These are phyloP conservation scores for Pholiota microspora DNA, from an alignment of 768 basidiomycete genomes.

Conservation along the genomic window DNA sequence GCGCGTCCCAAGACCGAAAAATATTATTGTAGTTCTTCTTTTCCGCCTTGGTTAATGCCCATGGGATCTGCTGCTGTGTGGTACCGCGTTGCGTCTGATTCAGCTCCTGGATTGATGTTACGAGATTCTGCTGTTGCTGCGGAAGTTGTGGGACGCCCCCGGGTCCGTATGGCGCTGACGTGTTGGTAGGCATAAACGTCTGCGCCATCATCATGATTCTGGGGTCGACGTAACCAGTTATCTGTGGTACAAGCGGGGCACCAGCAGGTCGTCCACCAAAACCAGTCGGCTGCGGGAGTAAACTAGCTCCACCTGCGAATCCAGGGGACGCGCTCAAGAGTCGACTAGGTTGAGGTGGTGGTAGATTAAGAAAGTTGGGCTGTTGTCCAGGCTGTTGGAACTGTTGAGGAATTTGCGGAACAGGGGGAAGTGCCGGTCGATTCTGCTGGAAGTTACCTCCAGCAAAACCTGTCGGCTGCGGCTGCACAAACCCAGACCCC, in stretches of 20 bases:
- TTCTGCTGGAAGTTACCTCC: slow-evolving; percentile 40
- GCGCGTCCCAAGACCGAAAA: slow-evolving; percentile 94
- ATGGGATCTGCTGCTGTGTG: slow-evolving; percentile 68
- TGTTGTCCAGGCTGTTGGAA: slow-evolving; percentile 52
- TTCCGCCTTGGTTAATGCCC: slow-evolving; percentile 85
- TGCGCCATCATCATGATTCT: slow-evolving; percentile 86
- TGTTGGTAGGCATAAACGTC: slow-evolving; percentile 84
- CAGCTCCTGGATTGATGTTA: slow-evolving; percentile 86
- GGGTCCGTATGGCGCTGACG: slow-evolving; percentile 54
- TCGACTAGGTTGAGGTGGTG: slow-evolving; percentile 41
- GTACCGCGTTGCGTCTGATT: slow-evolving; percentile 73
- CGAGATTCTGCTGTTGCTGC: slow-evolving; percentile 64
- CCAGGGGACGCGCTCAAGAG: slow-evolving; percentile 61
- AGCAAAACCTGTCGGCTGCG: slow-evolving; percentile 54
- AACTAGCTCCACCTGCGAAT: slow-evolving; percentile 35
- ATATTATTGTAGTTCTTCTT: slow-evolving; percentile 97
- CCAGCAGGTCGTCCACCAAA: slow-evolving; percentile 37
- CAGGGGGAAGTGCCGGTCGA: slow-evolving; percentile 50
- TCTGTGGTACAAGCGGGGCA: slow-evolving; percentile 62
- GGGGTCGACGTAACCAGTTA: slow-evolving; percentile 82
- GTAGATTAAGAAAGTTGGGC: slow-evolving; percentile 38
- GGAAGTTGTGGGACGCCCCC: slow-evolving; percentile 66
- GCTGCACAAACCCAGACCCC: slow-evolving; percentile 41
- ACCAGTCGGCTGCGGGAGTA: slow-evolving; percentile 57
- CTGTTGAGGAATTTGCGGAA: slow-evolving; percentile 62